Base-by-base conservation (phyloP, 2,329 filamentous ascomycete genomes). In the Mycosphaerella arachidis region DNA sequence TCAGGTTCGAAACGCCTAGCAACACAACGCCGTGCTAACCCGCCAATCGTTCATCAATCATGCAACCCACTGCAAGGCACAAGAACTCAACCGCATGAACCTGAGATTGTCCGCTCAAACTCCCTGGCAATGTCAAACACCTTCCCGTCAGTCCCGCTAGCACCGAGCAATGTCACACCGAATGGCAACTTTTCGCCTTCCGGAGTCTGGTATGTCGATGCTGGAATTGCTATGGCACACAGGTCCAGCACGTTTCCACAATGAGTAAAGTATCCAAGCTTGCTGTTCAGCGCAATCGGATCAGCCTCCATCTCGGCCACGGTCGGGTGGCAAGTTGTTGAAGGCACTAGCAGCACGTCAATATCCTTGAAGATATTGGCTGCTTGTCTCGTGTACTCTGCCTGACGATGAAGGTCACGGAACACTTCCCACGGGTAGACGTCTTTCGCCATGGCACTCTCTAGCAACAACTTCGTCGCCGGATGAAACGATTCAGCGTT, bases 211-310 rank as follows among this genome's bases (percentile, higher is more conserved):
- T 75, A 76, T 6, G 59, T 72, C 1, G 79, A 79, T 0, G 82
- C 82, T 1, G 82, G 81, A n/a, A 85, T 75, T 1, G 81, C 77
- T 9, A 84, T 65, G 2, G 79, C 82, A 43, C 79, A 80, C 65
- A 85, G 76, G 69, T 86, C 84, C 18, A 86, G 70, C 30, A 86
- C 82, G 65, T 86, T 86, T 16, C 80, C 84, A 66, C 82, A 85
- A 66, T 86, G 84, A 0, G 83, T 85, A 58, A 85, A 86, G 43
- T 77, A 79, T 6, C 83, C 82, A 6, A 85, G 68, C 3, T 76
- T 70, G 4, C 81, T 81, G 64, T 86, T 86, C 66, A 81, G 77
- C 16, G 70, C 71, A 24, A 86, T 75, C 0, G 84, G 84, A 46
- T 84, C 79, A 2, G 71, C 71, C 1, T 76, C 72, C 51, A 86